A percentile compares a stretch with the other conserved stretches of the same genome.
These are phyloP conservation scores for Lumnitzera racemosa DNA, from an alignment of 345 rosid species.

Conservation along the genomic window DNA sequence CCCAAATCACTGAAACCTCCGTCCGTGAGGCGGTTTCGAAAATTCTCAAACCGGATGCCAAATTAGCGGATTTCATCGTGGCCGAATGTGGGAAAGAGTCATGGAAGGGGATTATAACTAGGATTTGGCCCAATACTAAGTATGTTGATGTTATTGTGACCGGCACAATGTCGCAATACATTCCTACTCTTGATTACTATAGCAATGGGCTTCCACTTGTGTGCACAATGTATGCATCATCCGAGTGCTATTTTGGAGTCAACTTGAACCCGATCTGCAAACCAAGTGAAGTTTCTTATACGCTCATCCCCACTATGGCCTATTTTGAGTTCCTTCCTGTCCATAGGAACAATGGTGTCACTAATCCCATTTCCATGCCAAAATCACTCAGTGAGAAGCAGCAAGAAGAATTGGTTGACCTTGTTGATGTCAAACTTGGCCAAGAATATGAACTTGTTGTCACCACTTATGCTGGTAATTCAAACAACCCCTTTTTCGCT, in stretches of 20 bases:
- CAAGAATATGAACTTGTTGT: constrained; percentile 94
- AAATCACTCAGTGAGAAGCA: constrained; percentile 75
- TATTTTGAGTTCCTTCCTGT: constrained; percentile 90
- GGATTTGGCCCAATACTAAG: constrained; percentile 73
- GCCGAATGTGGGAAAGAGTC: constrained; percentile 44
- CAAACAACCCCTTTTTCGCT: not conserved
- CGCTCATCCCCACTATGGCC: constrained; percentile 88
- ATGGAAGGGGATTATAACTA: constrained; percentile 74
- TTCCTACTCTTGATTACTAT: constrained; percentile 85
- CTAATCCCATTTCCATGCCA: constrained; percentile 51
- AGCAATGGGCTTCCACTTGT: constrained; percentile 86
- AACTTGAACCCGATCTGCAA: constrained; percentile 76
- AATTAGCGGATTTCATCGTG: constrained; percentile 50
- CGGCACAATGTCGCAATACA: constrained; percentile 97
- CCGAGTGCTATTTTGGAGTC: constrained; percentile 93
- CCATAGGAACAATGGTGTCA: constrained; percentile 56
- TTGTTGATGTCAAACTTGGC: constrained; percentile 87
- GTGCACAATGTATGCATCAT: constrained; percentile 96
- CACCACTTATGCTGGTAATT: constrained; percentile 91
- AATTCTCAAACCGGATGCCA: constrained; percentile 56
- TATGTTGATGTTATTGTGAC: constrained; percentile 97
- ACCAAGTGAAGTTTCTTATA: constrained; percentile 85
- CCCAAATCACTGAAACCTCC: constrained; percentile 47
- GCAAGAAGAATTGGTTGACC: constrained; percentile 78
- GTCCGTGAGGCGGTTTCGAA: constrained; percentile 49